Evolutionary conservation across 106 monocot genomes (phyloP).

Genomic region (Allium fistulosum): DNA sequence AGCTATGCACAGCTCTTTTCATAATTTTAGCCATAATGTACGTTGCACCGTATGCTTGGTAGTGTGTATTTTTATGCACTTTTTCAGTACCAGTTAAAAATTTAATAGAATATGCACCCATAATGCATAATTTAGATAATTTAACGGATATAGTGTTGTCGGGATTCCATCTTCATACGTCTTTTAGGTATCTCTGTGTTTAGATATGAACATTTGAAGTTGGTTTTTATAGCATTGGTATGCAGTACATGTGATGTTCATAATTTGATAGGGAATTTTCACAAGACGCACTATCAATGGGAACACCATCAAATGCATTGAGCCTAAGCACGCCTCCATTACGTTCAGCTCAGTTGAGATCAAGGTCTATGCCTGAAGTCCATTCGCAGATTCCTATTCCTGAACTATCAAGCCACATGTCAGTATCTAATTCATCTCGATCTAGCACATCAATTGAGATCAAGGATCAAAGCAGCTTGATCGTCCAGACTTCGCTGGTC

Average conservation of each 20-base stretch:
- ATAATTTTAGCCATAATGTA: no score
- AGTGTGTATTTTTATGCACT: no score
- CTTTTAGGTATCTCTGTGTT: no score
- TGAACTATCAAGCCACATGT: background rate
- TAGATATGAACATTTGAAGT: background rate
- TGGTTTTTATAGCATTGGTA: background rate
- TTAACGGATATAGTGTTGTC: no score
- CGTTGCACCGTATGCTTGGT: no score
- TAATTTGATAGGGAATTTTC: background rate
- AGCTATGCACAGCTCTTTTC: no score
- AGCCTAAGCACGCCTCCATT: background rate
- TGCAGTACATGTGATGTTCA: background rate
- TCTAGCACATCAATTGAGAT: background rate
- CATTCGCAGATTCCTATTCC: background rate
- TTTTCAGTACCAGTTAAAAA: no score
- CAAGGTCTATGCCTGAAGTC: background rate
- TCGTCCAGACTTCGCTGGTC: background rate
- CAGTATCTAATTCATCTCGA: background rate
- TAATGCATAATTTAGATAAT: no score
- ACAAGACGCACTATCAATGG: background rate
- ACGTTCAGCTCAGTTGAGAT: background rate
- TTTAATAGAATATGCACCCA: no score
- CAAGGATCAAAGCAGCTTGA: background rate
- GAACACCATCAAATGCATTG: slow-evolving; percentile 1
- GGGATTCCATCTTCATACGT: no score